Conservation (phyloP, 208 protist species). For the Trypanosoma theileri region DNA sequence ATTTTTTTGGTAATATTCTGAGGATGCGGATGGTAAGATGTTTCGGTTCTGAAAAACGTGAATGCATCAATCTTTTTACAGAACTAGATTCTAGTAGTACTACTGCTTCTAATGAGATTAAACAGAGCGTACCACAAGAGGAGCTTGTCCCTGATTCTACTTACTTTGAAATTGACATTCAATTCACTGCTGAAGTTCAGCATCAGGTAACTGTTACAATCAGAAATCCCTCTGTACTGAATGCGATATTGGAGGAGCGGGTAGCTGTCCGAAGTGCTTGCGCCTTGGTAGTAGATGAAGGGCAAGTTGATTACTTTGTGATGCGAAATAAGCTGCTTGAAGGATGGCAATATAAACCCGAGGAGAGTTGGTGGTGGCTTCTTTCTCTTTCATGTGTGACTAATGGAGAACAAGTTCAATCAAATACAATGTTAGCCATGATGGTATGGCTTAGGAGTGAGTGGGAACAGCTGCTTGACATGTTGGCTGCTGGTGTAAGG, state of each 20-base stretch:
- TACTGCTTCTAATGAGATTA: background rate
- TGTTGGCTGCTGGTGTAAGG: conserved; percentile 23
- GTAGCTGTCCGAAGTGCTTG: conserved; percentile 38
- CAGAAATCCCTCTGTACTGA: conserved; percentile 7
- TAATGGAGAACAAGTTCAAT: conserved; percentile 1
- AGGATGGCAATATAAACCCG: conserved; percentile 30
- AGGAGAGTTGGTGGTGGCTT: conserved; percentile 45
- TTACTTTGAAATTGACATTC: conserved; percentile 30
- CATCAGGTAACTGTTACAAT: conserved; percentile 7
- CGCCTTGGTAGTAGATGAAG: conserved; percentile 42
- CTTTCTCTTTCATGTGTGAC: conserved; percentile 36
- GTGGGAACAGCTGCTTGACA: conserved; percentile 39
- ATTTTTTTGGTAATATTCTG: conserved; percentile 32
- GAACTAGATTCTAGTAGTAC: background rate
- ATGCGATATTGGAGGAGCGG: conserved; percentile 20
- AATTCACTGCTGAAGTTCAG: conserved; percentile 13
- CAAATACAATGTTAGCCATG: background rate
- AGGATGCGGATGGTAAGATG: conserved; percentile 13
- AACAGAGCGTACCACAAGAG: background rate
- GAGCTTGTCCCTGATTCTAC: background rate
- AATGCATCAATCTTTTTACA: conserved; percentile 10
- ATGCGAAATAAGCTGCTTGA: conserved; percentile 35
- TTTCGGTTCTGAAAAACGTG: conserved; percentile 8
- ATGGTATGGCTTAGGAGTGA: conserved; percentile 53
- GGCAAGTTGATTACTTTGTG: conserved; percentile 46